Conservation (phyloP, 257 asterid genomes). For the Plantago ovata region DNA sequence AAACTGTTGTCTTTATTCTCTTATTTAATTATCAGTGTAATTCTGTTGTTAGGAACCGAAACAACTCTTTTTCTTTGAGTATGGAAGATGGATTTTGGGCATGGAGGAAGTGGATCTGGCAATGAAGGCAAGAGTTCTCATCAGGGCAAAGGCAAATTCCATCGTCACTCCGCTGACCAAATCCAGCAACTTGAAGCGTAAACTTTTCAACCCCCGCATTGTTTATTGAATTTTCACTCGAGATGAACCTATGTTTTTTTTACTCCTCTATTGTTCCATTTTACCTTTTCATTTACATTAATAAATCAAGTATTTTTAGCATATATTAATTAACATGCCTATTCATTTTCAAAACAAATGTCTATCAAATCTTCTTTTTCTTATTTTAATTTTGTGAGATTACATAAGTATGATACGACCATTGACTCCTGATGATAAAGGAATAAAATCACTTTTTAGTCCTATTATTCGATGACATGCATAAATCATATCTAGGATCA, state of each 20-base stretch:
- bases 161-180: slow-evolving; percentile 58
- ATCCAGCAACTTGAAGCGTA: slow-evolving; percentile 71
- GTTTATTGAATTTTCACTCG: background rate
- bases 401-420: background rate
- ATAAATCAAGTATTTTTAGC: background rate
- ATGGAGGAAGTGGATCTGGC: slow-evolving; percentile 39
- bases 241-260: slow-evolving; percentile 5
- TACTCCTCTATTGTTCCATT: background rate
- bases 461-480: background rate
- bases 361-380: background rate
- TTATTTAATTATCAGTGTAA: slow-evolving; percentile 16
- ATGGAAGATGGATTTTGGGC: slow-evolving; percentile 32
- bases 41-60: slow-evolving; percentile 19
- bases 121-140: slow-evolving; percentile 39
- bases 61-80: slow-evolving; percentile 13
- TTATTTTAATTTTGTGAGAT: background rate
- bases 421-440: too few species aligned
- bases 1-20: slow-evolving; percentile 14
- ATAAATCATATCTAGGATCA: background rate
- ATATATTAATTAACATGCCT: background rate
- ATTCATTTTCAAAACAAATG: background rate
- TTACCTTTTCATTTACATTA: slow-evolving; percentile 7
- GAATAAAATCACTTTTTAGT: background rate
- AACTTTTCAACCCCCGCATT: slow-evolving; percentile 14
- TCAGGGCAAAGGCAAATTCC: slow-evolving; percentile 34